Base-by-base conservation (phyloP, 345 rosid genomes). In the Arabidopsis suecica region DNA sequence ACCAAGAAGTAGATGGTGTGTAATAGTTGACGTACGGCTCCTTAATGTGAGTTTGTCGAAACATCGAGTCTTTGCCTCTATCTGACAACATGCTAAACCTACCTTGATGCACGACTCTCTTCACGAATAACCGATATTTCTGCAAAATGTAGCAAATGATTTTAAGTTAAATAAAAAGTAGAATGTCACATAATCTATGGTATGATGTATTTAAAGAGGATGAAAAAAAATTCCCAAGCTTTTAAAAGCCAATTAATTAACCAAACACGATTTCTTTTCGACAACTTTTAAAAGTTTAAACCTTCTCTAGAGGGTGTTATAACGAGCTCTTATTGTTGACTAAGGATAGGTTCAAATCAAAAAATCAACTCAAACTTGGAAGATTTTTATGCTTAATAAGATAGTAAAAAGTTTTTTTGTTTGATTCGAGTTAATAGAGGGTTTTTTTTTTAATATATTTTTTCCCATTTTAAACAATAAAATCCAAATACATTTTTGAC, bases 101-200 rank as follows among this genome's bases (percentile, higher is more conserved):
- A 2, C 83, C 80, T 47, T 60, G 71, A 4, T 83, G 84, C 0
- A 85, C 83, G 1, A 86, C 82, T 58, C 73, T 71, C 68, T 75
- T 89, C 69, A 88, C 68, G 80, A 88, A 91, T 23, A 81, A 25
- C 32, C 97, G 85, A 55, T 89, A 91, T 71, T 91, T 91, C 97
- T 91, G 82, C 66, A 10, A 30, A 8, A 56, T 42, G 59, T 61
- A 59, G 6, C 55, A 69, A 40, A 50, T 18, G 3, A 18, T 11
- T 61, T 41, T 25, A 6, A 45, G 59, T 67, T 55, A 18, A 9
- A 14, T n/a, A 11, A 55, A 60, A 40, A 60, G n/a, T 50, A 28
- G 6, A 57, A 32, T 56, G 5, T 56, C 41, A 30, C 63, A 48
- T 53, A 49, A 36, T 56, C 10, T 23, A 73, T 42, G 45, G 55